A percentile compares a stretch with the other conserved stretches of the same genome.
Evolutionary conservation across 768 basidiomycete species (phyloP).

Genomic region (Leccinellum albellum): DNA sequence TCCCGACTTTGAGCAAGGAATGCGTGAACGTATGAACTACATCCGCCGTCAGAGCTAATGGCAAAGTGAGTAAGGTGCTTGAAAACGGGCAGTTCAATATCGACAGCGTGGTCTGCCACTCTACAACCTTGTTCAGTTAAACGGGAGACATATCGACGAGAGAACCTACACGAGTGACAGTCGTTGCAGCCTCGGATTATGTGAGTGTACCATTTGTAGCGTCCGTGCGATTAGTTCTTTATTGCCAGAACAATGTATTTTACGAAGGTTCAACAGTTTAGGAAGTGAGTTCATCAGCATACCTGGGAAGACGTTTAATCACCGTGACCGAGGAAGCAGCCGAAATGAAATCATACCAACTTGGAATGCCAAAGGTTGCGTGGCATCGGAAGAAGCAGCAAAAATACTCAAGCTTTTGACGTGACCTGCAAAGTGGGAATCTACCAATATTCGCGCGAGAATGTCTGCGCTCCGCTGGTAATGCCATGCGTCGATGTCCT

Average conservation of each 20-base stretch:
- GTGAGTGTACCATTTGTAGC: conserved; percentile 48
- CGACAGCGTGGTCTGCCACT: conserved; percentile 39
- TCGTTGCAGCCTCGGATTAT: conserved; percentile 52
- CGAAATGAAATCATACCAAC: conserved; percentile 40
- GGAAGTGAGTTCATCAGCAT: conserved; percentile 71
- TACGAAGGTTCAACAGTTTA: conserved; percentile 55
- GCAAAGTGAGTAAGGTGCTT: conserved; percentile 58
- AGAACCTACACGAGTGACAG: conserved; percentile 51
- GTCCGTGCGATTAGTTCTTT: conserved; percentile 51
- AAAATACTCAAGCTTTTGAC: conserved; percentile 59
- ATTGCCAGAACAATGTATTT: conserved; percentile 58
- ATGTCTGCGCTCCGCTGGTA: conserved; percentile 66
- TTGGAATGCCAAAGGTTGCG: conserved; percentile 58
- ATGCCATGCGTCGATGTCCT: conserved; percentile 47
- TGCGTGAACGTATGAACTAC: conserved; percentile 36
- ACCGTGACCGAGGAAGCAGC: not conserved
- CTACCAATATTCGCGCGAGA: conserved; percentile 60
- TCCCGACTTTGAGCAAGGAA: conserved; percentile 52
- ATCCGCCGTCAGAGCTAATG: conserved; percentile 47
- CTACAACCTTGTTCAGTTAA: conserved; percentile 10
- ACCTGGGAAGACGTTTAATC: conserved; percentile 33
- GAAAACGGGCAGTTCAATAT: conserved; percentile 47
- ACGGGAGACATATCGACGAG: not conserved
- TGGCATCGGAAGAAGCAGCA: conserved; percentile 46
- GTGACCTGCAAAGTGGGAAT: conserved; percentile 53